Evolutionary conservation across 345 rosid genomes (phyloP), one percentile per base, ranked within the genome.

Genomic region (thale cress (Arabidopsis thaliana)): DNA sequence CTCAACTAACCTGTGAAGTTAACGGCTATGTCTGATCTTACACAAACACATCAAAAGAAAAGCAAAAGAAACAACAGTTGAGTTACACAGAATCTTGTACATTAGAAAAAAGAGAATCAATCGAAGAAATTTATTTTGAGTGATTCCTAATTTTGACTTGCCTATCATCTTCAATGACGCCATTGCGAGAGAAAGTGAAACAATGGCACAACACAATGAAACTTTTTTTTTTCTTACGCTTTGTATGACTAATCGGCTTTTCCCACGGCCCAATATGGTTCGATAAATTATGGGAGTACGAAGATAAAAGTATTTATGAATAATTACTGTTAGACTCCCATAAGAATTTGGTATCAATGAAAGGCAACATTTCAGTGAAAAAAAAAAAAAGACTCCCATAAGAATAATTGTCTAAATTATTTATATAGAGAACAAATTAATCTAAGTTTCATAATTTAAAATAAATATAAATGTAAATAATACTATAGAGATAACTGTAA

Each of bases 1-100:
- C 85, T 76, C 83, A 89, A 71, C 87, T 73, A 69, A 90, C 98
- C 98, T 81, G 99, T 89, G 75, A 92, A 89, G 88, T 95, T 92
- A 36, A 88, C 99, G 1, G 99, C 97, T 7, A 95, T 83, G 80
- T 95, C 99, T 91, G 96, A 60, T 80, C 72, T 65, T 36, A 5
- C 63, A 62, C 41, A 72, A 58, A 69, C 65, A 65, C 33, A 53
- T 30, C 20, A 36, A 9, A 59, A 55, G 55, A 71, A 42, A 67
- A 14, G 7, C 2, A 30, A 12, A 33, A 58, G 4, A 57, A 4
- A 48, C 0, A 57, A 10, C 3, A 34, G 8, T 50, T 76, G 45
- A 79, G 73, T 9, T 40, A 55, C 25, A 73, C 7, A 2, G 2
- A 24, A 34, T 32, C 22, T 13, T 49, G 5, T 13, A 16, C 32